phyloP scores from a whole-genome alignment of 805 yeast genomes.

The Saccharomycopsis vini region DNA sequence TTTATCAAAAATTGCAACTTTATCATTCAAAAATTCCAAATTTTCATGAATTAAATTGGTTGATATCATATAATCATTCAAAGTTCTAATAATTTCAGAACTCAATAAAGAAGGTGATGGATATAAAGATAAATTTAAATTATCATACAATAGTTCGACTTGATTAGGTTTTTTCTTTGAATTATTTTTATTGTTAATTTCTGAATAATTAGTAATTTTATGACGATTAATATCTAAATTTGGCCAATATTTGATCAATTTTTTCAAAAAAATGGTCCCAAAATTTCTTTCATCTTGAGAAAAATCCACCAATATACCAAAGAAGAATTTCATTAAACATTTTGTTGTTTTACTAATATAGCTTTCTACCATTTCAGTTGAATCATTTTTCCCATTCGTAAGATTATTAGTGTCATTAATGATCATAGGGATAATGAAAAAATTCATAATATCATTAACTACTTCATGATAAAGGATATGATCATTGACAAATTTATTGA shows the following conservation, averaged over 20 bases:
- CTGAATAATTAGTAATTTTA: constrained; percentile 7
- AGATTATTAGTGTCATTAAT: constrained; percentile 34
- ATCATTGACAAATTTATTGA: constrained; percentile 26
- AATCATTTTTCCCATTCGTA: constrained; percentile 24
- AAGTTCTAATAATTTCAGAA: not conserved
- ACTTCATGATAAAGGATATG: constrained; percentile 27
- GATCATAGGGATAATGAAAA: constrained; percentile 30
- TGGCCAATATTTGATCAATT: constrained; percentile 44
- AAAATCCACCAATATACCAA: constrained; percentile 39
- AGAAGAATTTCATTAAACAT: constrained; percentile 44
- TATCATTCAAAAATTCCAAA: constrained; percentile 3
- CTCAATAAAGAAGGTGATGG: not conserved
- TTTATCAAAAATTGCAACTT: constrained; percentile 7
- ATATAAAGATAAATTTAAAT: not conserved
- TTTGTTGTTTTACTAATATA: constrained; percentile 29
- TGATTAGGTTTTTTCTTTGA: not conserved
- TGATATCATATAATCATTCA: not conserved
- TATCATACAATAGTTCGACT: not conserved
- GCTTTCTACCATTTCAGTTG: constrained; percentile 28
- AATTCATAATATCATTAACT: constrained; percentile 17
- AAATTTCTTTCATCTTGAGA: constrained; percentile 38
- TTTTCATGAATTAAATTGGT: not conserved
- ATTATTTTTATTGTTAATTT: not conserved
- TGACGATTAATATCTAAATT: constrained; percentile 12
- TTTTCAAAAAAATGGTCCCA: constrained; percentile 45